Base-by-base conservation (phyloP, 2,329 filamentous ascomycete species). In the Colletotrichum phormii region DNA sequence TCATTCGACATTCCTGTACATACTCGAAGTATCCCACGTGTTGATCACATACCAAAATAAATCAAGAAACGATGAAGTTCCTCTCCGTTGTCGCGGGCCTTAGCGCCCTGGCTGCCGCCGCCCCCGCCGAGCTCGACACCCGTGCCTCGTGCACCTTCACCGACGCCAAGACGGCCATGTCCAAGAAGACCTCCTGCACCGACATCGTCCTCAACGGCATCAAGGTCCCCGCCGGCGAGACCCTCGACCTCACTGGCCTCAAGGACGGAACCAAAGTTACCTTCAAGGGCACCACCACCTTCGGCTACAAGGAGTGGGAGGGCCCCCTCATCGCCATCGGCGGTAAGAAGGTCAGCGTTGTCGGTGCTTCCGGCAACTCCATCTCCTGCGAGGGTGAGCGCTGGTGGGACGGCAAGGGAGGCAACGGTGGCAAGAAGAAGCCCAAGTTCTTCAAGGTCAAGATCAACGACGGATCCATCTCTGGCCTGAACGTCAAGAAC, bases 231-330 rank as follows among this genome's bases (percentile, higher is more conserved):
- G 86, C 89, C 5, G 89, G 89, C 29, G 81, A 82, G 13, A 91
- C 89, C 1, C 85, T 92, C 15, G 89, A 92, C 77, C 79, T 92
- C 68, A 89, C 88, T 11, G 81, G 83, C 33, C 83, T 91, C 51
- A 84, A 83, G 1, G 78, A 81, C 22, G 87, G 86, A 74, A 89
- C 89, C 68, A 18, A 85, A 80, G 66, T 75, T 74, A 89, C 88
- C 76, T 93, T 93, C 81, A 80, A 89, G 72, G 92, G 92, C 51
- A 89, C 85, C 22, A 93, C 91, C 24, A 90, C 88, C 68, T 94
- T 91, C 77, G 91, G 85, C 24, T 93, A 92, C 82, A 84, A 89
- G 75, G 88, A 92, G 77, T 93, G 91, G 91, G 80, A 80, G 1
- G 91, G 92, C 0, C 91, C 91, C 60, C 84, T 94, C 12, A 86